A percentile compares a stretch with the other conserved stretches of the same genome.
Conservation (phyloP, 129 eudicot genomes). For the Oenanthe sinensis region DNA sequence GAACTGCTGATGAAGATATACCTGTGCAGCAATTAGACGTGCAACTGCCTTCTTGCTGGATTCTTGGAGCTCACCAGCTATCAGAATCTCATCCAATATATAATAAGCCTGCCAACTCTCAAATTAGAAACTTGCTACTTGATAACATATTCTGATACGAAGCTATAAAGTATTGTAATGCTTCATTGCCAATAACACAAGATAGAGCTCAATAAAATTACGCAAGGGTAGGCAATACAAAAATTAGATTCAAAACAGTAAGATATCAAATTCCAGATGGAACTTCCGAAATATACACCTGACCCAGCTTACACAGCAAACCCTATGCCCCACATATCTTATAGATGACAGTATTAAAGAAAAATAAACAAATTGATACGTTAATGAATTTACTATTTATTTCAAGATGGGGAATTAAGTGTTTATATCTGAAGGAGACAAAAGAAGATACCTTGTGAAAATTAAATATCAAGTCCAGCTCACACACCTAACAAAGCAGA, state of each 20-base stretch:
- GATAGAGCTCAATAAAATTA: neutral
- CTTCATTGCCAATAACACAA: neutral
- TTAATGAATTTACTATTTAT: neutral
- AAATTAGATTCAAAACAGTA: neutral
- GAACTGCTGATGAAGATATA: neutral
- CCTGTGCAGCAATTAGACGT: conserved; percentile 86
- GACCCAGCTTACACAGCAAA: neutral
- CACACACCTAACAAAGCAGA: conserved; percentile 60
- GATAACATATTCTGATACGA: neutral
- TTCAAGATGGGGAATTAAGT: neutral
- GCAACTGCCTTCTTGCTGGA: conserved; percentile 94
- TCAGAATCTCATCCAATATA: conserved; percentile 81
- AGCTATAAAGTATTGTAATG: neutral
- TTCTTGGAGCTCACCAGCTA: conserved; percentile 97
- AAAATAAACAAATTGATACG: too few species aligned
- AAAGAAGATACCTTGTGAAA: conserved; percentile 66
- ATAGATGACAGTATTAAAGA: too few species aligned
- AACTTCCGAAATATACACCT: neutral
- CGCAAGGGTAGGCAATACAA: neutral
- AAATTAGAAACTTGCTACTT: neutral
- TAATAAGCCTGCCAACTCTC: conserved; percentile 64
- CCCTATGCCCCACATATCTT: neutral
- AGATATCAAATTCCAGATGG: neutral
- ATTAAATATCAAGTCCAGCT: conserved; percentile 86
- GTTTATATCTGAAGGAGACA: neutral